Evolutionary conservation across 2,329 filamentous ascomycete species (phyloP).

Genomic region (Xylariaceae sp.): DNA sequence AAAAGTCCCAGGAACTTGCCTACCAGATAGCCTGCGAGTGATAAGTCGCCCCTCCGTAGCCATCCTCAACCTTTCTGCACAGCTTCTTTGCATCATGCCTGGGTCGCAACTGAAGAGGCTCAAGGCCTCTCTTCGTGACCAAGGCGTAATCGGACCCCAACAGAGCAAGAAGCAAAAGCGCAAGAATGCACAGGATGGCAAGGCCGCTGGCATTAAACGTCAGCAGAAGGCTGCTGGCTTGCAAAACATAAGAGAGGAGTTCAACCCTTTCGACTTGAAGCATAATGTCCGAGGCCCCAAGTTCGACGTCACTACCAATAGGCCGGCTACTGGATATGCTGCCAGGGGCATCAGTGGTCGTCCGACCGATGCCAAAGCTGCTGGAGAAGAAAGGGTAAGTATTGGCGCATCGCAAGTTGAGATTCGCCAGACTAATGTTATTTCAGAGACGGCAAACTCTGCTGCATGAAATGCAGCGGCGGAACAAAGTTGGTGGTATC

Average conservation of each 20-base stretch:
- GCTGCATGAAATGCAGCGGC: constrained; percentile 81
- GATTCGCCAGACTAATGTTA: constrained; percentile 10
- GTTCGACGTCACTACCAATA: constrained; percentile 74
- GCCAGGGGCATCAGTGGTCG: constrained; percentile 63
- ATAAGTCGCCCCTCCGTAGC: constrained; percentile 6
- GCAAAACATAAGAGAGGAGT: constrained; percentile 84
- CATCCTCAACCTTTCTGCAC: neutral
- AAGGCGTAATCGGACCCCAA: constrained; percentile 85
- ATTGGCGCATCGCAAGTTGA: neutral
- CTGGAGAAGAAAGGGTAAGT: constrained; percentile 77
- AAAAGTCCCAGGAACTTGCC: constrained; percentile 9
- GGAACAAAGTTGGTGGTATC: constrained; percentile 89
- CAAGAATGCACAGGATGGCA: constrained; percentile 62
- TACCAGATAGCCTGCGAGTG: too few species aligned
- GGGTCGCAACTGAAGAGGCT: constrained; percentile 95
- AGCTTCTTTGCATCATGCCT: constrained; percentile 58
- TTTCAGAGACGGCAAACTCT: constrained; percentile 71
- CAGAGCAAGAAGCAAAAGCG: constrained; percentile 94
- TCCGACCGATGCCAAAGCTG: constrained; percentile 78
- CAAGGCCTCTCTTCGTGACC: constrained; percentile 83
- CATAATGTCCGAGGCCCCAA: constrained; percentile 73
- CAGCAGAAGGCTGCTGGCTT: constrained; percentile 74
- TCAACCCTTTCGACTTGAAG: constrained; percentile 97
- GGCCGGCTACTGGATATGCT: constrained; percentile 46
- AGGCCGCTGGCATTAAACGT: constrained; percentile 65